Evolutionary conservation across 169 alveolate genomes (phyloP).

Genomic region (Plasmodium vivax): DNA sequence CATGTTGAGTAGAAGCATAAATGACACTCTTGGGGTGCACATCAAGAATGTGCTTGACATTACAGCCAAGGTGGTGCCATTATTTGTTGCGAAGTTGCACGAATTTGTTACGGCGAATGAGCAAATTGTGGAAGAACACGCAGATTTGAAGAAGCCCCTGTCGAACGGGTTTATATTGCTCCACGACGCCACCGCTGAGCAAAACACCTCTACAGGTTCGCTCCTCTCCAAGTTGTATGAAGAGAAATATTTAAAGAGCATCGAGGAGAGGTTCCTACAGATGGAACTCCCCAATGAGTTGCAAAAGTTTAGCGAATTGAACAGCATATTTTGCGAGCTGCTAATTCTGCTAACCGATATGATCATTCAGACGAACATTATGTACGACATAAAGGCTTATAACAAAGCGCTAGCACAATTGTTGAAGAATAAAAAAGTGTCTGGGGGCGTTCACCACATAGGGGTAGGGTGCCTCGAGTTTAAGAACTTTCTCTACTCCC

Average conservation of each 20-base stretch:
- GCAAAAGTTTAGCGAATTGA: slow-evolving; percentile 21
- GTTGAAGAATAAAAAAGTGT: slow-evolving; percentile 52
- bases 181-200: neutral
- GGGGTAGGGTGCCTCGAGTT: slow-evolving; percentile 66
- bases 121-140: slow-evolving; percentile 1
- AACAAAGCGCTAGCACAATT: slow-evolving; percentile 41
- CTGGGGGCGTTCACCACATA: slow-evolving; percentile 43
- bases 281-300: neutral
- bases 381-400: slow-evolving; percentile 71
- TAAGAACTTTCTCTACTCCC: slow-evolving; percentile 63
- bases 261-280: neutral
- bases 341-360: slow-evolving; percentile 48
- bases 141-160: slow-evolving; percentile 37
- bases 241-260: neutral
- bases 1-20: slow-evolving; percentile 31
- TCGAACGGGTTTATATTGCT: neutral
- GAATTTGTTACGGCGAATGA: slow-evolving; percentile 41
- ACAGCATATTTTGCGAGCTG: slow-evolving; percentile 10
- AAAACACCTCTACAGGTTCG: neutral
- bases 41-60: slow-evolving; percentile 17
- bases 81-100: slow-evolving; percentile 8
- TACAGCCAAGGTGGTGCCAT: slow-evolving; percentile 33
- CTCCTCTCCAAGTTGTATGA: neutral
- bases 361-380: slow-evolving; percentile 39
- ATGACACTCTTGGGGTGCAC: slow-evolving; percentile 19